Conservation (phyloP, 2,329 filamentous ascomycete genomes). For the Fusarium azukiicola region DNA sequence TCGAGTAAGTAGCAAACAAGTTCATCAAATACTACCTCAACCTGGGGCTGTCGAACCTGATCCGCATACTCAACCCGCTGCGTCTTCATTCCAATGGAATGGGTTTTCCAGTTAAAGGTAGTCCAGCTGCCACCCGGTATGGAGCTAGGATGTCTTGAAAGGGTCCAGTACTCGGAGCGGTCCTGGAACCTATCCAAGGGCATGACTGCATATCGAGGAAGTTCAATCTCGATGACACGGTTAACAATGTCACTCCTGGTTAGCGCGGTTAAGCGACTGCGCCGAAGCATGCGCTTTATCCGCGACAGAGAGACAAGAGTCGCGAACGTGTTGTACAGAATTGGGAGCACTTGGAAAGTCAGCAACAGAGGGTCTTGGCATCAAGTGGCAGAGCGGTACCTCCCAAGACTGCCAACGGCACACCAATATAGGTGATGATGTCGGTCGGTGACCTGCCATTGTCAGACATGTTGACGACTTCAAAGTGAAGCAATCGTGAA, state of each 20-base stretch:
- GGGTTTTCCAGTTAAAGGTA: conserved; percentile 83
- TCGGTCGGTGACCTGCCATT: conserved; percentile 64
- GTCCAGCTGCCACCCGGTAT: conserved; percentile 83
- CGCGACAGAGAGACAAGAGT: conserved; percentile 80
- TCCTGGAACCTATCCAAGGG: conserved; percentile 77
- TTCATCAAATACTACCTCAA: conserved; percentile 77
- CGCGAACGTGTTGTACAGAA: conserved; percentile 82
- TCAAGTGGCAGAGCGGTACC: conserved; percentile 33
- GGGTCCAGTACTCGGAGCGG: conserved; percentile 78
- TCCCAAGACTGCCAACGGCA: conserved; percentile 79
- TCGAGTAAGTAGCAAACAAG: conserved; percentile 82
- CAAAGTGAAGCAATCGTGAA: not conserved
- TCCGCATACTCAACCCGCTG: conserved; percentile 83
- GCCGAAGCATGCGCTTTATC: conserved; percentile 78
- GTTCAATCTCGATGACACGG: conserved; percentile 83
- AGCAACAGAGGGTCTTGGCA: not conserved
- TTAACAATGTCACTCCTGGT: conserved; percentile 83
- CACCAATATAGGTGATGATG: conserved; percentile 77
- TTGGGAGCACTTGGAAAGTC: conserved; percentile 74
- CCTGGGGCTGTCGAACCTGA: conserved; percentile 75
- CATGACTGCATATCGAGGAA: conserved; percentile 82
- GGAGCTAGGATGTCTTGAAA: conserved; percentile 71
- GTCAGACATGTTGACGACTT: conserved; percentile 54
- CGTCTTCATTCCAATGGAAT: conserved; percentile 80
- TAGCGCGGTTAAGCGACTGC: conserved; percentile 78